These are phyloP conservation scores for Gossypium laxum DNA, from an alignment of 441 rosid species.

Conservation along the genomic window DNA sequence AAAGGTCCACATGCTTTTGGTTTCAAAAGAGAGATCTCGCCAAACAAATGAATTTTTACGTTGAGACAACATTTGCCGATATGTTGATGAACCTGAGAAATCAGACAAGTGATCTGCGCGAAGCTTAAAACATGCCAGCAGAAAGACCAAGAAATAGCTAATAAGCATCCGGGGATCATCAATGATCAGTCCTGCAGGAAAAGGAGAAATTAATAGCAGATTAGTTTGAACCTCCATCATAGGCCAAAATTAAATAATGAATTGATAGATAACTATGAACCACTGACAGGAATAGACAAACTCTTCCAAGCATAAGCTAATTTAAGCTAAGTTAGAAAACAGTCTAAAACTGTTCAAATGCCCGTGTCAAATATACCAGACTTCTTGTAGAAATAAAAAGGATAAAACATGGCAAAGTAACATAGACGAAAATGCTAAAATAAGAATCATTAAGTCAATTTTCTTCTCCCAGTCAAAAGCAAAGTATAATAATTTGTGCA, in stretches of 20 bases:
- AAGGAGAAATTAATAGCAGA: constrained; percentile 15
- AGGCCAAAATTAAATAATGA: constrained; percentile 4
- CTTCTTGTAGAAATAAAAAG: constrained; percentile 5
- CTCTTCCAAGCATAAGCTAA: background rate
- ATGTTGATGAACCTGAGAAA: constrained; percentile 67
- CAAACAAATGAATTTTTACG: constrained; percentile 72
- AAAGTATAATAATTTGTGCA: background rate
- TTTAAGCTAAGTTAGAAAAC: background rate
- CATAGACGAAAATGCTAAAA: constrained; percentile 8
- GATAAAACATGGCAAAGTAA: constrained; percentile 6
- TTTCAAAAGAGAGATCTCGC: constrained; percentile 93
- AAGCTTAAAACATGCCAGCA: constrained; percentile 83
- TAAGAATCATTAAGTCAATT: constrained; percentile 2
- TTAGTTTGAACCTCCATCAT: background rate
- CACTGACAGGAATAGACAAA: background rate
- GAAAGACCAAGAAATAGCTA: constrained; percentile 75
- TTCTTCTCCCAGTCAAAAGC: constrained; percentile 4
- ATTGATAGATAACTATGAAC: background rate
- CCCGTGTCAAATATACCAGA: background rate
- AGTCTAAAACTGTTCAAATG: constrained; percentile 4
- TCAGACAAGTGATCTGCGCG: constrained; percentile 72
- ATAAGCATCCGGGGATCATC: constrained; percentile 84
- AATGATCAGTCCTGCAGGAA: constrained; percentile 57
- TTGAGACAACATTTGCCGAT: constrained; percentile 77
- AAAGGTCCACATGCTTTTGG: constrained; percentile 97